These are phyloP conservation scores for Trichoderma sp. DNA, from an alignment of 2,329 filamentous ascomycete genomes.

Conservation along the genomic window DNA sequence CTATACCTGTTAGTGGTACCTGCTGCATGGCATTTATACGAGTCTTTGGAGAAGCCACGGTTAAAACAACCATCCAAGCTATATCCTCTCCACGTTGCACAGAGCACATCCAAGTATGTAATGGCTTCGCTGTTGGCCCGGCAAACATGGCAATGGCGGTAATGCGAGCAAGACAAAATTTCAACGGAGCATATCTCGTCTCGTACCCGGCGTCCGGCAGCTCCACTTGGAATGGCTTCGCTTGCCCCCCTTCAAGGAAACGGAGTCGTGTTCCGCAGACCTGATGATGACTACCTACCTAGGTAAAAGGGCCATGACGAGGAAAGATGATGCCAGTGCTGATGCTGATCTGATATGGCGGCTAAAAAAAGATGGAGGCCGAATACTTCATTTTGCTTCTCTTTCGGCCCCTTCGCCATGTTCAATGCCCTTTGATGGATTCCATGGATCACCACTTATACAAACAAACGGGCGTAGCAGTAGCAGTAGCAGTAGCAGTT, in stretches of 20 bases:
- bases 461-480: no score
- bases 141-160: neutral
- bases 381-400: neutral
- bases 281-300: neutral
- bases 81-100: neutral
- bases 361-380: neutral
- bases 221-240: slow-evolving; percentile 13
- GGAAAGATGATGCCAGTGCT: neutral
- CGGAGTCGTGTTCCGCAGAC: slow-evolving; percentile 1
- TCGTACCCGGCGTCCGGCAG: slow-evolving; percentile 10
- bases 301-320: neutral
- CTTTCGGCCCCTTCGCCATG: neutral
- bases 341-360: neutral
- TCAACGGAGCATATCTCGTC: neutral
- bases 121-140: neutral
- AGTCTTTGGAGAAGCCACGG: neutral
- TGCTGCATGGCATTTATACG: neutral
- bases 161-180: neutral
- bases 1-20: no score
- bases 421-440: neutral
- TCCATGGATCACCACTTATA: neutral
- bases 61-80: neutral
- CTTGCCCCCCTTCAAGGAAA: slow-evolving; percentile 1
- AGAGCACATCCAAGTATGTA: neutral
- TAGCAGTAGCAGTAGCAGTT: no score